phyloP scores from a whole-genome alignment of 208 protist species.

The Wallacemonas collosoma region DNA sequence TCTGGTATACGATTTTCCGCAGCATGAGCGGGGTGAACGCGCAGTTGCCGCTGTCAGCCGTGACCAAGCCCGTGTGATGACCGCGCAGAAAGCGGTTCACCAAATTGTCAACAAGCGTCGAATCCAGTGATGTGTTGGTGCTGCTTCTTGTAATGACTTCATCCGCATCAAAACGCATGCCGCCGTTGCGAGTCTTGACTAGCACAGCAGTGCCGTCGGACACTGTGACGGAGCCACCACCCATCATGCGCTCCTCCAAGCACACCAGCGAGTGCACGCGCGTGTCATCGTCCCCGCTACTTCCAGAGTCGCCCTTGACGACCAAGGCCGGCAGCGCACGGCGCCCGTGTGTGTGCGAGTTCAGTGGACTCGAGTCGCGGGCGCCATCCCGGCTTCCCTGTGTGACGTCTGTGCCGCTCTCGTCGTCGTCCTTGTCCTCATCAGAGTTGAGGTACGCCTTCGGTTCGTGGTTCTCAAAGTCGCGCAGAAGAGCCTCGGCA shows the following conservation, averaged over 20 bases:
- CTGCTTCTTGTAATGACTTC: slow-evolving; percentile 64
- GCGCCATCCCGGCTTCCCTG: too few species aligned
- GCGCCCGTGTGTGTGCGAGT: neutral
- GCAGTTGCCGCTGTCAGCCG: slow-evolving; percentile 71
- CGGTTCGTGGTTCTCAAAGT: slow-evolving; percentile 77
- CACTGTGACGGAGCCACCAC: slow-evolving; percentile 57
- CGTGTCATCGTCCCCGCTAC: slow-evolving; percentile 20
- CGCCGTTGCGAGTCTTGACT: slow-evolving; percentile 38
- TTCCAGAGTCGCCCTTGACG: slow-evolving; percentile 10
- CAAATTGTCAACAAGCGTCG: slow-evolving; percentile 58
- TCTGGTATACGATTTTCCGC: slow-evolving; percentile 57
- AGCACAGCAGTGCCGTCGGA: slow-evolving; percentile 60
- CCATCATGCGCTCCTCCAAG: slow-evolving; percentile 61
- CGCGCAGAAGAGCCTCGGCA: slow-evolving; percentile 56
- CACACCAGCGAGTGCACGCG: slow-evolving; percentile 63
- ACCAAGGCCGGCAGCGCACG: slow-evolving; percentile 6
- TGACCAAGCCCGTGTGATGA: slow-evolving; percentile 61
- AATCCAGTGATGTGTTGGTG: slow-evolving; percentile 36
- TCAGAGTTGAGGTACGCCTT: slow-evolving; percentile 64
- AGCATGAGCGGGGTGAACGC: slow-evolving; percentile 74
- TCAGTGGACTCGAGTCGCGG: too few species aligned
- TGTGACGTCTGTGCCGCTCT: neutral
- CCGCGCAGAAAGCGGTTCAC: slow-evolving; percentile 60
- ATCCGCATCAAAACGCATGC: slow-evolving; percentile 66
- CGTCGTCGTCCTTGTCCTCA: slow-evolving; percentile 32